These are phyloP conservation scores for Hyaloscypha hepaticicola DNA, from an alignment of 495 filamentous ascomycete species.

Conservation along the genomic window DNA sequence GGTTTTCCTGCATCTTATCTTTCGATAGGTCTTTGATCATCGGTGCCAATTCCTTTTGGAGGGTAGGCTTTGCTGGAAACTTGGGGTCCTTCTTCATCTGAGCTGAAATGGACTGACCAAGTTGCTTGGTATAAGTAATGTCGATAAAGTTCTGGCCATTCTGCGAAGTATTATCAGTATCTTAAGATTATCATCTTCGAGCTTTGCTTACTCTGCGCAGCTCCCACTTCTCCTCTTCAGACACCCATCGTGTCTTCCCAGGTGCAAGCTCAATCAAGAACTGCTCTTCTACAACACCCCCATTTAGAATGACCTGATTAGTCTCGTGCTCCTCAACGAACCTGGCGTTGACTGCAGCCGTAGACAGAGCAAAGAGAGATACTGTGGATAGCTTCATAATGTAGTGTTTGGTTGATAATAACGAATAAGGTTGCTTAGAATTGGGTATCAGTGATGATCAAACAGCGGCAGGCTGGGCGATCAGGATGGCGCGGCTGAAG, in stretches of 20 bases:
- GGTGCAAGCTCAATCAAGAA: conserved; percentile 86
- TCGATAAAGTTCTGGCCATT: conserved; percentile 91
- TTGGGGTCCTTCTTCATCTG: conserved; percentile 44
- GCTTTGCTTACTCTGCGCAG: conserved; percentile 68
- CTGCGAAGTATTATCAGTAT: conserved; percentile 41
- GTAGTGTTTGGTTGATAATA: conserved; percentile 4
- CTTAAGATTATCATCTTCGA: background rate
- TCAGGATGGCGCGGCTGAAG: background rate
- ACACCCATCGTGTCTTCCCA: conserved; percentile 81
- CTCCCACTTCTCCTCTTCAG: conserved; percentile 93
- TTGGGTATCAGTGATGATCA: background rate
- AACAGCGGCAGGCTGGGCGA: background rate
- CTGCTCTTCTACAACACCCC: conserved; percentile 33
- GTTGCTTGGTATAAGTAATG: conserved; percentile 70
- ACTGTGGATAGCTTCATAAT: conserved; percentile 46
- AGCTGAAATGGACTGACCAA: conserved; percentile 45
- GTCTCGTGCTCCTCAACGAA: conserved; percentile 50
- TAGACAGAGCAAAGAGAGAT: conserved; percentile 44
- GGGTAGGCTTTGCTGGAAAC: conserved; percentile 67
- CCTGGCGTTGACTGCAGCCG: conserved; percentile 46
- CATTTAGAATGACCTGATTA: conserved; percentile 38
- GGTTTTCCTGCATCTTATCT: conserved; percentile 71
- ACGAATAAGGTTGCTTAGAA: background rate
- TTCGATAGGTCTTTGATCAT: conserved; percentile 69
- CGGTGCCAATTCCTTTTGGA: conserved; percentile 64